Percentiles rank a stretch among this genome's conserved stretches.
phyloP scores from a whole-genome alignment of 169 alveolate species.

The Perkinsus olseni region DNA sequence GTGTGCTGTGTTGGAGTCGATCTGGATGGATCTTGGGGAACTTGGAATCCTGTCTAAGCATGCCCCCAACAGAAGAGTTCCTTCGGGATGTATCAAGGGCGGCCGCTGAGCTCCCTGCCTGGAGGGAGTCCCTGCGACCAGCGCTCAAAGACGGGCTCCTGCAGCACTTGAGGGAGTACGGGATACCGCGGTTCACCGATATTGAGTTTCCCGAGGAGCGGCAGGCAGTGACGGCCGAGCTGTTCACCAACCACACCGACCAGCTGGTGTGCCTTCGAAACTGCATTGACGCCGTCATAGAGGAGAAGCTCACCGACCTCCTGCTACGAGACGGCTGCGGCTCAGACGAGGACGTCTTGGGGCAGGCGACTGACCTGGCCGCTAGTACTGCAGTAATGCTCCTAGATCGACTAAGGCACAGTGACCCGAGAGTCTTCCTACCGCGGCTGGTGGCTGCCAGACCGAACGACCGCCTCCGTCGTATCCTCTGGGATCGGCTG shows the following conservation, averaged over 20 bases:
- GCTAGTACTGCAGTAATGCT: neutral
- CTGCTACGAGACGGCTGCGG: neutral
- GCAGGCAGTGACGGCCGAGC: neutral
- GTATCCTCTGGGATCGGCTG: neutral
- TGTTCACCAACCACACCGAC: neutral
- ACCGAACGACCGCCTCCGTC: neutral
- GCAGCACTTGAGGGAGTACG: neutral
- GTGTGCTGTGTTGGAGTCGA: too few relatives aligned
- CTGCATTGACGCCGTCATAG: neutral
- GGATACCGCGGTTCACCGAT: neutral
- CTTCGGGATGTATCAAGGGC: neutral
- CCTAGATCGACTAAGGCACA: neutral
- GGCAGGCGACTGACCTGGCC: neutral
- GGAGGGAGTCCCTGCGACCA: neutral
- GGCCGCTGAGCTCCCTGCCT: neutral
- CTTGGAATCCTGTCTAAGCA: too few relatives aligned
- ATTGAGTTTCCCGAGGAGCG: neutral
- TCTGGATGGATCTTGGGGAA: too few relatives aligned
- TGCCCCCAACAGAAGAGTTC: neutral
- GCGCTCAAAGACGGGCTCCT: neutral
- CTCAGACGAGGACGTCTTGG: neutral
- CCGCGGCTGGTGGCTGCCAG: neutral
- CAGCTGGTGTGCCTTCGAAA: neutral
- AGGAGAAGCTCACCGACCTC: neutral
- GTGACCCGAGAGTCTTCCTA: neutral